Conservation (phyloP, 768 basidiomycete genomes). For the Lactifluus hygrophoroides region DNA sequence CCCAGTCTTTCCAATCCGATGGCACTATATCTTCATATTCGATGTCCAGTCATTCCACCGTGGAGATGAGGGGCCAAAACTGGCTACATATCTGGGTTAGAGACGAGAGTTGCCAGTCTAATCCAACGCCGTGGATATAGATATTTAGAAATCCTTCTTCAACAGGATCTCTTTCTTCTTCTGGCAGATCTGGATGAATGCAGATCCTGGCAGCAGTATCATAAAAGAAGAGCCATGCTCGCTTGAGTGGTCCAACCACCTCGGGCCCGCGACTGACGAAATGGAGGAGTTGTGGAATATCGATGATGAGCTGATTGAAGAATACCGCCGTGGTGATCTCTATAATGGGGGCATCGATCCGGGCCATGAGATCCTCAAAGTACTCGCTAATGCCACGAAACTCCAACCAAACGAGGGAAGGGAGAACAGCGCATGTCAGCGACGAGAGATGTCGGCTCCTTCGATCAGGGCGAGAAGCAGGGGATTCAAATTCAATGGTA, state of each 20-base stretch:
- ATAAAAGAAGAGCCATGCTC: background rate
- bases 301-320: background rate
- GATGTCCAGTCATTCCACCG: background rate
- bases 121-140: background rate
- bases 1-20: background rate
- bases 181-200: background rate
- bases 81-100: background rate
- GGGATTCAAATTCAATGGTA: background rate
- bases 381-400: background rate
- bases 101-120: background rate
- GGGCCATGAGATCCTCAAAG: background rate
- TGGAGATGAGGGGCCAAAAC: background rate
- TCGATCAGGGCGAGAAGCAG: background rate
- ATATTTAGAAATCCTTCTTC: background rate
- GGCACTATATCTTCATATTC: background rate
- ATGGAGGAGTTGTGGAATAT: background rate
- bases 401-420: background rate
- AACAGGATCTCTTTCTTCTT: background rate
- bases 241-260: background rate
- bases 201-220: background rate
- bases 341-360: background rate
- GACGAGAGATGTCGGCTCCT: background rate
- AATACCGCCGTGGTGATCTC: background rate
- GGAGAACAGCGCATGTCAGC: background rate
- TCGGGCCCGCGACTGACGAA: background rate